Conservation (phyloP, 371 early-diverging fungal species). For the Choanephora cucurbitarum region DNA sequence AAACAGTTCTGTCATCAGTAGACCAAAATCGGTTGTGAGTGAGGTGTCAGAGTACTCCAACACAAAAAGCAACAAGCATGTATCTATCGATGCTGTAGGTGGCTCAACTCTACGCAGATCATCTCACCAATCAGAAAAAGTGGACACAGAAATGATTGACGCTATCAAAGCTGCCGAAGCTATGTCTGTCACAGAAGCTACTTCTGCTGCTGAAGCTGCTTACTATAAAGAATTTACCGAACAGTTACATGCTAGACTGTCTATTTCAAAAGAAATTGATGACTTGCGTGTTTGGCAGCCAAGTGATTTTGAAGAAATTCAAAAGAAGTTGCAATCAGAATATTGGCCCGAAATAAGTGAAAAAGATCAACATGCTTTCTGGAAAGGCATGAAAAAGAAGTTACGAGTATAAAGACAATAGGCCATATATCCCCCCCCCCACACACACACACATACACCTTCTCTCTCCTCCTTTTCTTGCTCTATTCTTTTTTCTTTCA, state of each 20-base stretch:
- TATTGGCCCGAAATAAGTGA: conserved; percentile 14
- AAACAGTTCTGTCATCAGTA: not conserved
- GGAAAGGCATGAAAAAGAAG: conserved; percentile 42
- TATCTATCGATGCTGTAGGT: conserved; percentile 22
- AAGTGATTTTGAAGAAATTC: conserved; percentile 26
- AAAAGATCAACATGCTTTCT: conserved; percentile 27
- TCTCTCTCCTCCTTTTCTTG: no score
- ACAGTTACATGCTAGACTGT: conserved; percentile 24
- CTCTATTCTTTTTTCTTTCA: no score
- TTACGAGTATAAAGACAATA: conserved; percentile 14
- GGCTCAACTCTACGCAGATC: conserved; percentile 1
- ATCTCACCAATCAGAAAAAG: conserved; percentile 7
- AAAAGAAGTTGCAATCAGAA: conserved; percentile 21
- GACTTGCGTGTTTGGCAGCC: conserved; percentile 28
- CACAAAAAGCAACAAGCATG: conserved; percentile 5
- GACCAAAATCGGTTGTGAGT: conserved; percentile 9
- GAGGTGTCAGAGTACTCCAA: conserved; percentile 8
- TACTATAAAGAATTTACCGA: conserved; percentile 33
- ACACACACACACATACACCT: no score
- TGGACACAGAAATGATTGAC: conserved; percentile 5
- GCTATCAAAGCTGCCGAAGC: no score
- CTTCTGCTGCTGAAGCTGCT: conserved; percentile 17
- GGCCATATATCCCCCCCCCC: no score
- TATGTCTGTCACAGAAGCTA: not conserved
- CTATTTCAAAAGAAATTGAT: conserved; percentile 34